phyloP scores from a whole-genome alignment of 352 stramenopile species.

The Pythium myriotylum region DNA sequence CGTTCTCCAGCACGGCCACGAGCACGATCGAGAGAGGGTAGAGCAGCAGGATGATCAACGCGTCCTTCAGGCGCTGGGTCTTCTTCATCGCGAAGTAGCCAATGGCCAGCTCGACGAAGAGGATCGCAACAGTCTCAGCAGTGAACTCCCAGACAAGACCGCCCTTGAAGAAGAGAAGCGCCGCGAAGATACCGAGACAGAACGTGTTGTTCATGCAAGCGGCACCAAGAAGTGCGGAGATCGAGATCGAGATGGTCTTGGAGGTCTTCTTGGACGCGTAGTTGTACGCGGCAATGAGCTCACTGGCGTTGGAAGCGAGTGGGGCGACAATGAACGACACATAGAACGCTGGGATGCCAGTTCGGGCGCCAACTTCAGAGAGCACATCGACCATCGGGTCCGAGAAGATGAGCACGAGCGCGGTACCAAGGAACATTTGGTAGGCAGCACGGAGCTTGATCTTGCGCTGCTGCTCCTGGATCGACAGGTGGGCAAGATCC shows the following conservation, averaged over 20 bases:
- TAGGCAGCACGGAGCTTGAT: constrained; percentile 95
- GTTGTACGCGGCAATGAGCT: constrained; percentile 97
- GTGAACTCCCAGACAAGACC: constrained; percentile 97
- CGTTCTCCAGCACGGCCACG: constrained; percentile 93
- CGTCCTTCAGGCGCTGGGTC: constrained; percentile 86
- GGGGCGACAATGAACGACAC: constrained; percentile 97
- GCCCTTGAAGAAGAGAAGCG: constrained; percentile 94
- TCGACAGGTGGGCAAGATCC: constrained; percentile 91
- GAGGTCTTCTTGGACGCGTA: constrained; percentile 98
- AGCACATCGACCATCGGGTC: constrained; percentile 99
- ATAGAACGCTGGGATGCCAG: constrained; percentile 95
- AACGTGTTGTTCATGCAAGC: constrained; percentile 99
- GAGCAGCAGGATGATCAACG: constrained; percentile 83
- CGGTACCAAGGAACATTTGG: constrained; percentile 94
- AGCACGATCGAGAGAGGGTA: constrained; percentile 94
- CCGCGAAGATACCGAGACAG: constrained; percentile 97
- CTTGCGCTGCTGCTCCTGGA: constrained; percentile 94
- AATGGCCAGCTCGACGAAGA: constrained; percentile 94
- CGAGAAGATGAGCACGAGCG: constrained; percentile 94
- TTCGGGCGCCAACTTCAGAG: constrained; percentile 90
- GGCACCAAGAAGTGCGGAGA: constrained; percentile 93
- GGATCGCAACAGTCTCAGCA: constrained; percentile 96
- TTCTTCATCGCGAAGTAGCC: constrained; percentile 84
- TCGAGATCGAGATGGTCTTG: constrained; percentile 97
- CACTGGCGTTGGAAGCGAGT: constrained; percentile 98